Evolutionary conservation across 495 filamentous ascomycete species (phyloP).

Genomic region (Penicillium bialowiezense): DNA sequence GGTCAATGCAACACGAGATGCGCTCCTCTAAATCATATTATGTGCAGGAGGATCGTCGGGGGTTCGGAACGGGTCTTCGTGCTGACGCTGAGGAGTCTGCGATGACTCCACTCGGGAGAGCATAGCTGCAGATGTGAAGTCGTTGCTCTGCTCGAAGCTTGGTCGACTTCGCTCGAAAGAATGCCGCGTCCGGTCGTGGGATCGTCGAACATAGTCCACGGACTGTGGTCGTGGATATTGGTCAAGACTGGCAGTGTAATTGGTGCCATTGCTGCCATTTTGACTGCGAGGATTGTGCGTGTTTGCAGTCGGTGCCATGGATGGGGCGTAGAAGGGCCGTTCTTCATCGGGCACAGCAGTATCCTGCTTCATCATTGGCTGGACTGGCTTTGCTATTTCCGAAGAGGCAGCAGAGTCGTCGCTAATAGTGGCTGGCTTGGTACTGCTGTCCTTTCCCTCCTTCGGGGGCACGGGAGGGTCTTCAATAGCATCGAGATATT

Average conservation of each 20-base stretch:
- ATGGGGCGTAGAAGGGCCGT: conserved; percentile 88
- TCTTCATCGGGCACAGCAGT: conserved; percentile 73
- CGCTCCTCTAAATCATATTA: conserved; percentile 26
- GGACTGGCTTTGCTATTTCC: conserved; percentile 60
- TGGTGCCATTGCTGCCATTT: conserved; percentile 91
- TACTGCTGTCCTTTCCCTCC: conserved; percentile 5
- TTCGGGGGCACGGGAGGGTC: conserved; percentile 33
- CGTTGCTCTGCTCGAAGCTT: conserved; percentile 80
- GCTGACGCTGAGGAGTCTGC: conserved; percentile 36
- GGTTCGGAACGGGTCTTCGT: conserved; percentile 36
- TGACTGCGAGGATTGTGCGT: conserved; percentile 82
- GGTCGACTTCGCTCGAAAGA: conserved; percentile 52
- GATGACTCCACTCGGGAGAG: conserved; percentile 79
- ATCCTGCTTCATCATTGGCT: conserved; percentile 54
- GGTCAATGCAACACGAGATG: conserved; percentile 23
- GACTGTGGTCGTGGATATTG: conserved; percentile 46
- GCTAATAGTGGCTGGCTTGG: conserved; percentile 26
- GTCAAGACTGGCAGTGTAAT: conserved; percentile 70
- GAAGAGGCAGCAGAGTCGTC: conserved; percentile 56
- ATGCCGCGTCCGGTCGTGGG: conserved; percentile 70
- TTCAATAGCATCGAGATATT: conserved; percentile 58
- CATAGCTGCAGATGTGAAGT: conserved; percentile 85
- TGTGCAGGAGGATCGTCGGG: conserved; percentile 36
- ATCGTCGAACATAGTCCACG: conserved; percentile 69
- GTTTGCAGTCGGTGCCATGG: conserved; percentile 68